Conservation (phyloP, 768 basidiomycete genomes). For the Leccinum subtestaceum region DNA sequence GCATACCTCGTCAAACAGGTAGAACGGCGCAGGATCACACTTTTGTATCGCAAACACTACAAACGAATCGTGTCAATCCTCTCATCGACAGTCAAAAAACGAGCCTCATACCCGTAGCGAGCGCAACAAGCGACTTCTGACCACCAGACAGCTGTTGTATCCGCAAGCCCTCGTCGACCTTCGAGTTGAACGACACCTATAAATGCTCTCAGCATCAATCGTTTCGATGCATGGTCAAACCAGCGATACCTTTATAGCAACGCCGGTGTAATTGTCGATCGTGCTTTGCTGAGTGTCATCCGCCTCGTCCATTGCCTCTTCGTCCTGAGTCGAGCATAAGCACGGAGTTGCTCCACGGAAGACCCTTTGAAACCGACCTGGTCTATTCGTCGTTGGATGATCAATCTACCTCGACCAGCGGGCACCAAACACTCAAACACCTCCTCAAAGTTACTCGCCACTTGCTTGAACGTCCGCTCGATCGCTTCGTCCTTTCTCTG, state of each 20-base stretch:
- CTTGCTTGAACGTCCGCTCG: conserved; percentile 97
- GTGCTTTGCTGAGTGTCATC: conserved; percentile 71
- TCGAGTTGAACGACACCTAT: conserved; percentile 98
- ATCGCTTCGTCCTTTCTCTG: conserved; percentile 98
- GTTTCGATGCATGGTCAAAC: not conserved
- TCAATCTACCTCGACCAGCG: conserved; percentile 84
- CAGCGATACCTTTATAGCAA: conserved; percentile 79
- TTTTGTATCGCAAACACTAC: conserved; percentile 98
- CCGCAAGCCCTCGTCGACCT: conserved; percentile 92
- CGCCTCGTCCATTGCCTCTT: conserved; percentile 62
- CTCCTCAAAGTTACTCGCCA: conserved; percentile 94
- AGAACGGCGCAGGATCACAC: conserved; percentile 98
- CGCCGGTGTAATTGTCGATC: conserved; percentile 94
- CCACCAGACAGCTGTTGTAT: conserved; percentile 98
- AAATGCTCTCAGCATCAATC: not conserved
- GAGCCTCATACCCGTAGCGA: conserved; percentile 70
- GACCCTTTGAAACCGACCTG: conserved; percentile 43
- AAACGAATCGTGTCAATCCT: conserved; percentile 4
- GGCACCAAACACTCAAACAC: conserved; percentile 97
- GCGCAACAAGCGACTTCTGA: conserved; percentile 94
- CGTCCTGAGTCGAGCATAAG: conserved; percentile 47
- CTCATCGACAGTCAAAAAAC: not conserved
- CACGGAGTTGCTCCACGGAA: not conserved
- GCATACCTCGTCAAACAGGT: conserved; percentile 91
- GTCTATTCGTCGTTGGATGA: conserved; percentile 90